A percentile compares a stretch with the other conserved stretches of the same genome.
Evolutionary conservation across 495 filamentous ascomycete genomes (phyloP).

Genomic region (Bacidia gigantensis): DNA sequence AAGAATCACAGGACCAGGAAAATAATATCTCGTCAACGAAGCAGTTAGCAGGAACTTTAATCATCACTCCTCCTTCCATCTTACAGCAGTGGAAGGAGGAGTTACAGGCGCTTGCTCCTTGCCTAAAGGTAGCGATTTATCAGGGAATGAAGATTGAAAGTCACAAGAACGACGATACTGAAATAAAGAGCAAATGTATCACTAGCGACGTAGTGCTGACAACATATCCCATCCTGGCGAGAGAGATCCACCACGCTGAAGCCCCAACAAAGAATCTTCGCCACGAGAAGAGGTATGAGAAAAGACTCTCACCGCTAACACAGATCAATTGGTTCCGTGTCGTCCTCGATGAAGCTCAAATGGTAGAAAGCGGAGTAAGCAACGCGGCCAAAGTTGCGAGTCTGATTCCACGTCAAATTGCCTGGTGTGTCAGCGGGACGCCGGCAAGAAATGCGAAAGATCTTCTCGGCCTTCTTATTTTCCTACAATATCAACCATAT

Average conservation of each 20-base stretch:
- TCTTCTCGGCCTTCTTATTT: constrained; percentile 56
- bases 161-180: constrained; percentile 25
- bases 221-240: constrained; percentile 64
- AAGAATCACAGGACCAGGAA: constrained; percentile 7
- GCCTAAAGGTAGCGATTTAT: constrained; percentile 40
- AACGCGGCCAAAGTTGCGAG: constrained; percentile 69
- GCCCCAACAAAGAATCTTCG: constrained; percentile 53
- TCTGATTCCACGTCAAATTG: constrained; percentile 55
- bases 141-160: constrained; percentile 32
- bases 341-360: constrained; percentile 89
- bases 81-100: constrained; percentile 81
- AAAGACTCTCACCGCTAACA: constrained; percentile 59
- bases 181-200: constrained; percentile 36
- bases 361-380: constrained; percentile 78
- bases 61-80: constrained; percentile 73
- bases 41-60: constrained; percentile 51
- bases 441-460: constrained; percentile 67
- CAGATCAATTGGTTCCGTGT: constrained; percentile 83
- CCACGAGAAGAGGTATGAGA: constrained; percentile 49
- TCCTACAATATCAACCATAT: constrained; percentile 68
- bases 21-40: constrained; percentile 24
- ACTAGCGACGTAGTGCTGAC: constrained; percentile 62
- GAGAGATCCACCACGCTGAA: constrained; percentile 65
- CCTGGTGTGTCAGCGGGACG: constrained; percentile 90
- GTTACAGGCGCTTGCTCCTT: constrained; percentile 51